Conservation (phyloP, 345 rosid species). For the Trapa bicornis region DNA sequence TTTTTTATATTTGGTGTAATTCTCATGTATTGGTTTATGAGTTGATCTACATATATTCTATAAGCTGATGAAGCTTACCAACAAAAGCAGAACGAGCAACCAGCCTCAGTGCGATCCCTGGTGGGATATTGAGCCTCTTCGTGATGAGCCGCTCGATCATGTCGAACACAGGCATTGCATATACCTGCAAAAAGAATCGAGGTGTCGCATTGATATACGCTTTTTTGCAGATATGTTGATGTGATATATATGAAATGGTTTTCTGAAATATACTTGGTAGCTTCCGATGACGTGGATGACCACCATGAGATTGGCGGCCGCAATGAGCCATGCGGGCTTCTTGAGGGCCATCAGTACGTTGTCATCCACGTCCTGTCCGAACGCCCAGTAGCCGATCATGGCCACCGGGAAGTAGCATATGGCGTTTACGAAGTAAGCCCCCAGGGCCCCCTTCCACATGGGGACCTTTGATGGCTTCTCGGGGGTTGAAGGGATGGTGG, state of each 20-base stretch:
- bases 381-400: slow-evolving; percentile 68
- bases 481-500: slow-evolving; percentile 84
- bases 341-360: slow-evolving; percentile 56
- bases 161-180: slow-evolving; percentile 88
- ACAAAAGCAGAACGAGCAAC: slow-evolving; percentile 68
- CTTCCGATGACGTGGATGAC: slow-evolving; percentile 92
- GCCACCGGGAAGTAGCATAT: slow-evolving; percentile 96
- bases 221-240: too few species aligned
- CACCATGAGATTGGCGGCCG: slow-evolving; percentile 88
- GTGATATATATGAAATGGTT: too few species aligned
- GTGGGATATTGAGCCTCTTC: slow-evolving; percentile 39
- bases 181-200: slow-evolving; percentile 34
- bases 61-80: slow-evolving; percentile 32
- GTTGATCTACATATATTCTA: too few species aligned
- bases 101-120: slow-evolving; percentile 46
- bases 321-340: slow-evolving; percentile 78
- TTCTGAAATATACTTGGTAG: slow-evolving; percentile 41
- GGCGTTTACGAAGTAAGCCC: slow-evolving; percentile 72
- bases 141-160: slow-evolving; percentile 52
- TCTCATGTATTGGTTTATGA: too few species aligned
- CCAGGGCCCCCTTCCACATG: slow-evolving; percentile 90
- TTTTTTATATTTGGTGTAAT: neutral
- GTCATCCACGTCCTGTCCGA: slow-evolving; percentile 71
- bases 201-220: too few species aligned
- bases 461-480: slow-evolving; percentile 68